Base-by-base conservation (phyloP, 2,329 filamentous ascomycete genomes). In the Cladophialophora bantiana region DNA sequence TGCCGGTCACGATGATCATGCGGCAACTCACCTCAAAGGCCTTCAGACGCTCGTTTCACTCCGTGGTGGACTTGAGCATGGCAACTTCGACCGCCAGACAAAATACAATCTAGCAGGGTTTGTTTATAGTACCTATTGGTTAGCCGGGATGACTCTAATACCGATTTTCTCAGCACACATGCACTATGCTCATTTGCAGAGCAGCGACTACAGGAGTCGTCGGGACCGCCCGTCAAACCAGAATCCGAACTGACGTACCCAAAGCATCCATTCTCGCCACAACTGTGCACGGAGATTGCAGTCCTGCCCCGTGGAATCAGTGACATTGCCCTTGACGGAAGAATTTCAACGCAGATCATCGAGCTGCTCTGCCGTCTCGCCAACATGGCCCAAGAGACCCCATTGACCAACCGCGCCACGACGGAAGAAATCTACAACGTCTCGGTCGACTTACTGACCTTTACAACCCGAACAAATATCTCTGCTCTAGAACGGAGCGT, bases 71-170 rank as follows among this genome's bases (percentile, higher is more conserved):
- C 50, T 55, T 12, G 52, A 62, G 32, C 34, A 60, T 38, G 58
- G 58, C 20, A 55, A 62, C 7, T 62, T 62, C 7, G 48, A 62
- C 18, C 59, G 50, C 31, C 48, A 55, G n/a, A 60, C 58, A n/a
- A 62, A 62, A 38, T 62, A 42, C 26, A 62, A 62, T 32, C 52
- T 62, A 12, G 36, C 48, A 34, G 59, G 48, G 59, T 62, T 35
- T 32, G 50, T 55, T 4, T 7, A 7, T 6, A 52, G 10, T 35
- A 20, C 26, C 6, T 50, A 18, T 34, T 48, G 10, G 15, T 9
- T 3, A 5, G 7, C 32, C 13, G 40, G 15, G 26, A 48, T 7
- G 20, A 35, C 5, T 5, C 18, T 50, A 4, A 15, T 53, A 2
- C n/a, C 58, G 5, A 7, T 34, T 12, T 20, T 26, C 58, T 18